Percentiles rank a stretch among this genome's conserved stretches.
Conservation (phyloP, 257 asterid species). For the Solanum ossicruentum region DNA sequence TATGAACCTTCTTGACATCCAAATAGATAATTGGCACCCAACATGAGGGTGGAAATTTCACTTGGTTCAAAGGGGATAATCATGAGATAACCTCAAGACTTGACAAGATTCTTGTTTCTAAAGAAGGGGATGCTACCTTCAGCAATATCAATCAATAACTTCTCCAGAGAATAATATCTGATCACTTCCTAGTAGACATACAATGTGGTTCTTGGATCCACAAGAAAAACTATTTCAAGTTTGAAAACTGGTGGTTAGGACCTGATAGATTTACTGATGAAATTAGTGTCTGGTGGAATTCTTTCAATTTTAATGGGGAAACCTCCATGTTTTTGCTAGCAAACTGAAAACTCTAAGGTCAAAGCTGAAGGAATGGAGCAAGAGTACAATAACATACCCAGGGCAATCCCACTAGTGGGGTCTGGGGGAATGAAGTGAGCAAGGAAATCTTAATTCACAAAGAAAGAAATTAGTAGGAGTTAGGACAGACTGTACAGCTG, state of each 20-base stretch:
- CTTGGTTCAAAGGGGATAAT: not conserved
- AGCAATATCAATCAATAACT: not conserved
- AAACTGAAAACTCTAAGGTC: not conserved
- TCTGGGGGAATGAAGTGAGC: no score
- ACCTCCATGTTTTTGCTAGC: not conserved
- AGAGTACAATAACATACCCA: not conserved
- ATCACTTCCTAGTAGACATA: not conserved
- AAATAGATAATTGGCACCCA: not conserved
- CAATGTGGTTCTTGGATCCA: not conserved
- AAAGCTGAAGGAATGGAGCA: not conserved
- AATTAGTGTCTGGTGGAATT: not conserved
- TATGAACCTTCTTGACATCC: not conserved
- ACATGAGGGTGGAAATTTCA: not conserved
- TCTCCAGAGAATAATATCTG: not conserved
- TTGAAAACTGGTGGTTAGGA: not conserved
- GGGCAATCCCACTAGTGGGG: no score
- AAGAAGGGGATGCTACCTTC: not conserved
- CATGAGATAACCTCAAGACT: not conserved
- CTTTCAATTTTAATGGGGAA: not conserved
- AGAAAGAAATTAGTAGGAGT: not conserved
- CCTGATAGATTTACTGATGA: not conserved
- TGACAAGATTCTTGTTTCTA: not conserved
- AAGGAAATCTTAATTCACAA: not conserved
- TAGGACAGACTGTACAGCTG: not conserved
- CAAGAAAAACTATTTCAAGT: not conserved